A percentile compares a stretch with the other conserved stretches of the same genome.
These are phyloP conservation scores for Casaregolazyma suthepensis DNA, from an alignment of 1,139 yeast genomes.

Conservation along the genomic window DNA sequence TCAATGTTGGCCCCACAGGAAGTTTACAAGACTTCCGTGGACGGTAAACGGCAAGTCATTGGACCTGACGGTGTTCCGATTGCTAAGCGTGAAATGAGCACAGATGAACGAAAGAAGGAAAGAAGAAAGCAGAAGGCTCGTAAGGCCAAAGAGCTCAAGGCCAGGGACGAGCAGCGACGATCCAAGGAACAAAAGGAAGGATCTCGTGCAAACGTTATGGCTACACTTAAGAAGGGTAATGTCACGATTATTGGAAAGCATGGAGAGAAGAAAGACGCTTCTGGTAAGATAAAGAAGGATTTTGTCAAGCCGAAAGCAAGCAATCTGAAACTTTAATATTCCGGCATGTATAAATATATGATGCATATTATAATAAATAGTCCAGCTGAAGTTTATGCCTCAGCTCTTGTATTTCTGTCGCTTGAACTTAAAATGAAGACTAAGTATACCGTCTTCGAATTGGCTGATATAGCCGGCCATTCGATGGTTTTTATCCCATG, in stretches of 20 bases:
- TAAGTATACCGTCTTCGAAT: conserved; percentile 34
- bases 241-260: conserved; percentile 72
- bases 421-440: conserved; percentile 34
- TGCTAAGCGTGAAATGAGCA: conserved; percentile 74
- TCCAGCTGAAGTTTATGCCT: conserved; percentile 1
- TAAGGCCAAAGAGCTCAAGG: conserved; percentile 51
- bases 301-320: conserved; percentile 22
- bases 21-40: conserved; percentile 57
- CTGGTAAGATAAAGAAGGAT: conserved; percentile 57
- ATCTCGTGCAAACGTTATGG: conserved; percentile 58
- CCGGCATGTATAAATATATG: not conserved
- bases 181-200: conserved; percentile 42
- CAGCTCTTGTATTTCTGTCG: conserved; percentile 27
- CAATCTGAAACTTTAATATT: conserved; percentile 27
- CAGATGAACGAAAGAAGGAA: conserved; percentile 82
- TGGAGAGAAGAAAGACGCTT: conserved; percentile 70
- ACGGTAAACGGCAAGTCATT: conserved; percentile 51
- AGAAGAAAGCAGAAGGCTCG: conserved; percentile 84
- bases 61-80: conserved; percentile 77
- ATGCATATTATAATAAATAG: conserved; percentile 3
- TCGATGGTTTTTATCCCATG: conserved; percentile 33
- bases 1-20: conserved; percentile 94
- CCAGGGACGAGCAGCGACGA: conserved; percentile 33
- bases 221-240: conserved; percentile 67
- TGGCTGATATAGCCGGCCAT: conserved; percentile 29